Conservation (phyloP, 2,329 filamentous ascomycete species). For the Colletotrichum ledebouriae region DNA sequence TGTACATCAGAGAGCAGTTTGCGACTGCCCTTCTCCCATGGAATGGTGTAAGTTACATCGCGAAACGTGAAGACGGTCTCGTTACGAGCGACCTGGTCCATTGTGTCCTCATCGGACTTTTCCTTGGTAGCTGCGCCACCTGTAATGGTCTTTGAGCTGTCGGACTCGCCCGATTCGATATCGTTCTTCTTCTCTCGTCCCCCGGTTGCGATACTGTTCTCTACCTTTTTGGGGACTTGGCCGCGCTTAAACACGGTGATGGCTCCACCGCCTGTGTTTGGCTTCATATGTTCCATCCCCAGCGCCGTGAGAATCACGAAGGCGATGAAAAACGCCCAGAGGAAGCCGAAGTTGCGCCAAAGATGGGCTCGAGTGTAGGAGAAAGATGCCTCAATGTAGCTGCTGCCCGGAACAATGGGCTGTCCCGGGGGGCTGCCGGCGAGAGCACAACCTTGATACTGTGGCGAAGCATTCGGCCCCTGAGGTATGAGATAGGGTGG, state of each 20-base stretch:
- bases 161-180: conserved; percentile 58
- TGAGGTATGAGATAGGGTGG: conserved; percentile 67
- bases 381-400: conserved; percentile 67
- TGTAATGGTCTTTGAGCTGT: conserved; percentile 74
- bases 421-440: conserved; percentile 68
- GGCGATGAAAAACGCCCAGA: conserved; percentile 63
- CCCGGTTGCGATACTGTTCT: conserved; percentile 68
- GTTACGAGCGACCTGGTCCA: conserved; percentile 70
- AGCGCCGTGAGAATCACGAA: conserved; percentile 59
- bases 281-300: conserved; percentile 61
- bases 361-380: conserved; percentile 69
- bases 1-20: conserved; percentile 81
- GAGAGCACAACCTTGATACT: conserved; percentile 72
- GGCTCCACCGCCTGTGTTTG: conserved; percentile 69
- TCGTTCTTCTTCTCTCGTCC: conserved; percentile 61
- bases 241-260: conserved; percentile 75
- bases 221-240: conserved; percentile 70
- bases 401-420: conserved; percentile 64
- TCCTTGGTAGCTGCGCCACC: conserved; percentile 40
- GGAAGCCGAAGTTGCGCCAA: conserved; percentile 71
- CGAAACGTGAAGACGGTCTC: conserved; percentile 70
- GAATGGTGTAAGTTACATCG: conserved; percentile 64
- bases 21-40: conserved; percentile 72
- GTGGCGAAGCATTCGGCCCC: conserved; percentile 57
- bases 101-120: conserved; percentile 48